Evolutionary conservation across 2,329 filamentous ascomycete genomes (phyloP), one percentile per base, ranked within the genome.

Genomic region (Zymoseptoria crescenta): DNA sequence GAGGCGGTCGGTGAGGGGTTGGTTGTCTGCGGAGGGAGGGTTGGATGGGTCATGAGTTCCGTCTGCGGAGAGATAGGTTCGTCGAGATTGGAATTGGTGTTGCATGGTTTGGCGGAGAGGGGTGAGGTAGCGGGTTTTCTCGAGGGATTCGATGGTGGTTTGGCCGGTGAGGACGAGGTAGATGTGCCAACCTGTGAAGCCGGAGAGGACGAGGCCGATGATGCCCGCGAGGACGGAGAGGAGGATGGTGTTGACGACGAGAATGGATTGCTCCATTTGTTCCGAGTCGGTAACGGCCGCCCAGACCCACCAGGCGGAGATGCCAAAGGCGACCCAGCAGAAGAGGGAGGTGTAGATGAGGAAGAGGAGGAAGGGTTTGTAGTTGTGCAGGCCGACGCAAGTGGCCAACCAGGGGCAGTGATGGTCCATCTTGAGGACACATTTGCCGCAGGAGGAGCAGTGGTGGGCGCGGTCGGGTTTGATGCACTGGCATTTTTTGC

Each of bases 351-450:
- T 91, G 74, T 99, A 97, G 58, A 92, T 83, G 27, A 99, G 80
- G 73, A 97, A 99, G 2, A 97, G 81, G 56, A 99, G 74, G 72
- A 99, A 99, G 0, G 92, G 83, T 76, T 99, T 99, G 80, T 96
- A 95, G 76, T 99, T 99, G 70, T 85, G 85, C 64, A 99, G 79
- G 20, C 94, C 94, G 60, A 99, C 89, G 74, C 94, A 99, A 3
- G 91, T 96, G 28, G 94, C 93, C 54, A 99, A 82, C 94, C 94
- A 99, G 16, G 94, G 94, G 73, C 94, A 99, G 77, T 99, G 94
- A 74, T 99, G 94, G 73, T 99, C 94, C 94, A 99, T 99, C 80
- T 99, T 99, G 74, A 99, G 81, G 27, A 99, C 92, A 74, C 94
- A 99, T 70, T 88, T 87, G 66, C 87, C 85, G 76, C 94, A 99